Base-by-base conservation (phyloP, 2,329 filamentous ascomycete species). In the Tolypocladium sp. region DNA sequence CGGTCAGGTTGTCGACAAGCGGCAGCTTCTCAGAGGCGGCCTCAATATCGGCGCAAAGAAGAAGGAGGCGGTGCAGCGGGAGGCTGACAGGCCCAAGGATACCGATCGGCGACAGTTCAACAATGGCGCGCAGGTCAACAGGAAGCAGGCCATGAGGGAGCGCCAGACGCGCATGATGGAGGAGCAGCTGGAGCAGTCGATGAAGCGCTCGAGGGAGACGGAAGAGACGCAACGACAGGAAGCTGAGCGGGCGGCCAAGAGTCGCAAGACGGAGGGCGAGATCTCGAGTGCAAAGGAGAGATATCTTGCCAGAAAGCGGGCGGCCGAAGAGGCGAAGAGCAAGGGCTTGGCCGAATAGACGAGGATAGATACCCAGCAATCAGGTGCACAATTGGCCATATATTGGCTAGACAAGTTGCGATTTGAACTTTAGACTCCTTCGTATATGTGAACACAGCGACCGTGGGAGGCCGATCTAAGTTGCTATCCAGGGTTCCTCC, bases 1-100 rank as follows among this genome's bases (percentile, higher is more conserved):
- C 44, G 90, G 90, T 0, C 85, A 92, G 69, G 86, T 94, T 2
- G 87, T 91, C 33, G 90, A 95, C 70, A 93, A 92, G 77, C 81
- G 90, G n/a, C 87, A 94, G 70, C 77, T 94, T 10, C 81, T 95
- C 8, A 81, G 77, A 54, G 88, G 89, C 8, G 90, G 90, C 33
- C 79, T 95, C 57, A 95, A 95, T 66, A 75, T 94, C 22, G 81
- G 81, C 56, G 77, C 81, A 0, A 87, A 84, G 69, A 86, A 86
- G 65, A 85, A 85, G 70, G 75, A 80, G 59, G 70, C 59, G 35
- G 63, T 58, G 10, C 66, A 67, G 51, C 62, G 56, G 33, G 69
- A 70, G 46, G 60, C 67, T 0, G 60, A 64, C 20, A 58, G 64
- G 12, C 62, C 66, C 5, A 59, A 60, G 6, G 67, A 76, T 58